Percentiles rank a stretch among this genome's conserved stretches.
Conservation (phyloP, 768 basidiomycete genomes). For the Pleurotus tuber-regium region DNA sequence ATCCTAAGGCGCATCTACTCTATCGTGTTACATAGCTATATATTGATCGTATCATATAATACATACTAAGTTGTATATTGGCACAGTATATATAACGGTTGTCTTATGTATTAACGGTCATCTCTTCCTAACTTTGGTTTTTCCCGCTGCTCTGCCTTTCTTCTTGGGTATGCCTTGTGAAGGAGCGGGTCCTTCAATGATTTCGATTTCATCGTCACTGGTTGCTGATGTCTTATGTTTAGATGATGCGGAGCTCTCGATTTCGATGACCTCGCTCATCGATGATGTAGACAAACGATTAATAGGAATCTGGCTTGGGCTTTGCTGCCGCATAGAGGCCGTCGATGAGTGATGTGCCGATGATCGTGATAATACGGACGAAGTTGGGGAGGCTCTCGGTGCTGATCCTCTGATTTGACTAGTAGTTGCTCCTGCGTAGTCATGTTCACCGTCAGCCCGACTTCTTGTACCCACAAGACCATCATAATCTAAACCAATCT, state of each 20-base stretch:
- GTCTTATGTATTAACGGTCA: too few species aligned
- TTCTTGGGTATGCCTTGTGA: slow-evolving; percentile 28
- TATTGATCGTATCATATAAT: not conserved
- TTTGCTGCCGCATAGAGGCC: slow-evolving; percentile 46
- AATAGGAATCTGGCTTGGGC: slow-evolving; percentile 42
- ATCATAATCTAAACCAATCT: slow-evolving; percentile 42
- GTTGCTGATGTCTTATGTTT: slow-evolving; percentile 51
- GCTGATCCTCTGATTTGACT: slow-evolving; percentile 22
- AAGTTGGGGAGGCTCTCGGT: slow-evolving; percentile 38
- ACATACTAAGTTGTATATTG: too few species aligned
- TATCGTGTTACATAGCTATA: slow-evolving; percentile 8
- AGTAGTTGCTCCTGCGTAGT: slow-evolving; percentile 16
- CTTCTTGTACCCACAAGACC: not conserved
- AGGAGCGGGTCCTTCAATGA: slow-evolving; percentile 43
- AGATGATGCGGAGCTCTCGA: slow-evolving; percentile 31
- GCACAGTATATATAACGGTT: too few species aligned
- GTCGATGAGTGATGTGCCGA: slow-evolving; percentile 40
- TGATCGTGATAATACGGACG: slow-evolving; percentile 40
- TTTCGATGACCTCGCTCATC: slow-evolving; percentile 40
- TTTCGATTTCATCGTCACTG: slow-evolving; percentile 57
- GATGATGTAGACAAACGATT: slow-evolving; percentile 44
- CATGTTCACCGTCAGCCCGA: slow-evolving; percentile 16
- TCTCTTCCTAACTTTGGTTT: slow-evolving; percentile 42
- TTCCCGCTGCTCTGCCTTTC: slow-evolving; percentile 33
- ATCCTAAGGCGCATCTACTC: not conserved